A percentile compares a stretch with the other conserved stretches of the same genome.
Evolutionary conservation across 139 green algal genomes (phyloP).

Genomic region (Parachlorella kessleri): DNA sequence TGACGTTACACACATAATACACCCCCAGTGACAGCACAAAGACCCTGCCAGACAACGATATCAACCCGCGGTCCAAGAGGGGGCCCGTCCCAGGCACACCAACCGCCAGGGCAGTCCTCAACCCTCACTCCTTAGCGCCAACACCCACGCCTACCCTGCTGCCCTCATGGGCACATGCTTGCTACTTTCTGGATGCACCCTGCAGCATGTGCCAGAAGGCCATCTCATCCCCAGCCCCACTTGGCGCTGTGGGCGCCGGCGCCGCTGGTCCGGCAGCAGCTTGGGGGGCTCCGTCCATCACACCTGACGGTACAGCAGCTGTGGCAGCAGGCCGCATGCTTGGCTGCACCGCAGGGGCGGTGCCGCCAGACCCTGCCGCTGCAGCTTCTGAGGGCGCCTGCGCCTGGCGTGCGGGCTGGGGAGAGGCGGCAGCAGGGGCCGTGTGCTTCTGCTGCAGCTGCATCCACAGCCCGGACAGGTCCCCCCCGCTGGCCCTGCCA

Average conservation of each 20-base stretch:
- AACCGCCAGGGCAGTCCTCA: no score
- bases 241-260: background rate
- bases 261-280: background rate
- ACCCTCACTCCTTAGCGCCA: no score
- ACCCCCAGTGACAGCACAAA: no score
- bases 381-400: background rate
- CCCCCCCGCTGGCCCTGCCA: no score
- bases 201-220: slow-evolving; percentile 29
- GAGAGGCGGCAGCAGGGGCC: background rate
- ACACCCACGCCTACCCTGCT: no score
- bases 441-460: slow-evolving; percentile 40
- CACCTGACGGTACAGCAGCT: background rate
- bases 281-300: no score
- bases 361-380: background rate
- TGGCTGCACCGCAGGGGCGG: background rate
- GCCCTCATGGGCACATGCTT: background rate
- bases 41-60: no score
- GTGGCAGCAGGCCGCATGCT: background rate
- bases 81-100: no score
- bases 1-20: no score
- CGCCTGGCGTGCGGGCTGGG: no score
- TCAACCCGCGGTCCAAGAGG: no score
- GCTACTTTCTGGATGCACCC: background rate
- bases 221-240: background rate
- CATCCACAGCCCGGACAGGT: slow-evolving; percentile 23